Evolutionary conservation across 345 rosid species (phyloP).

Genomic region (Carallia pectinifolia): DNA sequence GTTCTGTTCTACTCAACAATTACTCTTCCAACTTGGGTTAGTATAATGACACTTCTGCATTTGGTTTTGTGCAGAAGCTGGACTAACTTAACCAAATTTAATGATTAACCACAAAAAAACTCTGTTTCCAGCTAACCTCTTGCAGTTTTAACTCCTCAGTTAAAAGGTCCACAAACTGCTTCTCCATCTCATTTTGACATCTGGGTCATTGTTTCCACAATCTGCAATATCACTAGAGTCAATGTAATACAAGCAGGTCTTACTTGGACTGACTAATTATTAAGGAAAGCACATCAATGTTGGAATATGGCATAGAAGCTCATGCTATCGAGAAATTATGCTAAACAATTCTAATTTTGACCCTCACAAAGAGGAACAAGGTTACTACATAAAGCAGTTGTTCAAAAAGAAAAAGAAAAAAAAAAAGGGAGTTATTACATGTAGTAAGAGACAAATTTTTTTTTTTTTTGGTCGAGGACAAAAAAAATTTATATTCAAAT

Average conservation of each 20-base stretch:
- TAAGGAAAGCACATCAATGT: not conserved
- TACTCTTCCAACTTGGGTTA: too few species aligned
- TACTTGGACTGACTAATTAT: not conserved
- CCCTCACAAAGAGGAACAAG: conserved; percentile 13
- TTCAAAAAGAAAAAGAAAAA: too few species aligned
- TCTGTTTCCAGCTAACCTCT: conserved; percentile 37
- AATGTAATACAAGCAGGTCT: not conserved
- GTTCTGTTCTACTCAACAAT: too few species aligned
- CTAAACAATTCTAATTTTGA: not conserved
- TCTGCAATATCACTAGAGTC: conserved; percentile 42
- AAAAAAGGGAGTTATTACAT: too few species aligned
- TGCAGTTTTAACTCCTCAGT: conserved; percentile 78
- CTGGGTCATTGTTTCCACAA: conserved; percentile 85
- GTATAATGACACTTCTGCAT: too few species aligned
- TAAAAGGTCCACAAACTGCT: conserved; percentile 89
- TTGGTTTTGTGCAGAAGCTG: not conserved
- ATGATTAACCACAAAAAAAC: not conserved
- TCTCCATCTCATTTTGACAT: conserved; percentile 90
- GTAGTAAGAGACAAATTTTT: too few species aligned
- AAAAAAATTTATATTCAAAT: too few species aligned
- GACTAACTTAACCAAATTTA: not conserved
- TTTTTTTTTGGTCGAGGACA: too few species aligned
- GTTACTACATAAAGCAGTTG: too few species aligned
- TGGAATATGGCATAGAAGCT: not conserved
- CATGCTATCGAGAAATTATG: not conserved